Evolutionary conservation across 805 yeast genomes (phyloP), one percentile per base, ranked within the genome.

Genomic region (Hanseniaspora osmophila): DNA sequence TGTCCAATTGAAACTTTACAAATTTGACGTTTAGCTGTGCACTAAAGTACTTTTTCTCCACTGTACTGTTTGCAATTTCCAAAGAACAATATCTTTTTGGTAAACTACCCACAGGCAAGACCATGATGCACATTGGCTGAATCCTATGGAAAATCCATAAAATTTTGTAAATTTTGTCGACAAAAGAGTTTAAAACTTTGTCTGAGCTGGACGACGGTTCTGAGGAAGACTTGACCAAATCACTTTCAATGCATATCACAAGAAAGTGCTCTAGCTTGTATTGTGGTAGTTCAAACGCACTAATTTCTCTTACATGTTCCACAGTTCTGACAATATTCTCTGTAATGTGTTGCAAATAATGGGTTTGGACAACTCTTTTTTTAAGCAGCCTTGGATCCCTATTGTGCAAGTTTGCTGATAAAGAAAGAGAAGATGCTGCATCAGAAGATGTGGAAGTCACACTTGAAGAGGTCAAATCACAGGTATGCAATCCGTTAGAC

Each of bases 51-150:
- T 76, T 73, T 79, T 75, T 55, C 80, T 84, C 63, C 84, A 86
- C 55, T 78, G 72, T 82, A 78, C 65, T 84, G 53, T 88, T 92
- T 0, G 97, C 97, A 50, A 92, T 82, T 54, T 92, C 97, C 17
- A 85, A 70, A 9, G 96, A 80, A 18, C 65, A 59, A 38, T 62
- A 62, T 30, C 94, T 80, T 56, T 95, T 75, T 3, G 98, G 96
- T 22, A 92, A 66, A 0, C 87, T 70, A 47, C 84, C 84, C 19
- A 84, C 80, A 22, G 85, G 81, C 1, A 90, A 81, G 2, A 88
- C 79, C 49, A 86, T 57, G 2, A 88, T 79, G 60, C 96, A 87
- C 57, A 80, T 83, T 1, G 88, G 76, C 30, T 92, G 71, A 42
- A 92, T 78, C 48, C 74, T 74, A 57, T 92, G 96, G 52, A 68